Conservation (phyloP, 2,329 filamentous ascomycete species). For the Cadophora sp. region DNA sequence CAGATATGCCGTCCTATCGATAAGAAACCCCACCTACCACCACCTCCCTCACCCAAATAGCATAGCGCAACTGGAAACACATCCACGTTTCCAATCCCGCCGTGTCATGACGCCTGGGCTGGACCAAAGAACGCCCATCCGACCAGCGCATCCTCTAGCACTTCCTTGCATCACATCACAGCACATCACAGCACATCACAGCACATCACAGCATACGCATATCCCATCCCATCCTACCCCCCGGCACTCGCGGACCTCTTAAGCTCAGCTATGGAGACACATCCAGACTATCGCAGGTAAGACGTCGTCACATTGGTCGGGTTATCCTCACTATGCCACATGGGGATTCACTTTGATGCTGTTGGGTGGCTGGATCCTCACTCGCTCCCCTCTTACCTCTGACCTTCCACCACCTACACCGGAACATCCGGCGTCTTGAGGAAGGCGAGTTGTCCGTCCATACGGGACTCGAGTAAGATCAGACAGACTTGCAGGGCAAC, state of each 20-base stretch:
- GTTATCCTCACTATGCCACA: neutral
- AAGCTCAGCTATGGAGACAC: neutral
- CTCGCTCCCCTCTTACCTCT: no score
- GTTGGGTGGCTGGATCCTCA: no score
- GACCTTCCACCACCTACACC: neutral
- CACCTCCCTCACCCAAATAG: no score
- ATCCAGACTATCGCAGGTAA: neutral
- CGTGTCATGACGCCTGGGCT: slow-evolving; percentile 3
- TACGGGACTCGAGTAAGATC: neutral
- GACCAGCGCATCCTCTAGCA: slow-evolving; percentile 9
- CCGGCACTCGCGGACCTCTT: slow-evolving; percentile 14
- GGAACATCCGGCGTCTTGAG: slow-evolving; percentile 18
- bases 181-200: neutral
- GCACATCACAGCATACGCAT: no score
- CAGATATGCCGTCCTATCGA: neutral
- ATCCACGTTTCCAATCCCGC: slow-evolving; percentile 19
- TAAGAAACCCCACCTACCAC: neutral
- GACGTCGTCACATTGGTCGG: neutral
- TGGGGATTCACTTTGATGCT: neutral
- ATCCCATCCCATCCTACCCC: neutral
- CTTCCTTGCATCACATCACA: no score
- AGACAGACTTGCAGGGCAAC: no score
- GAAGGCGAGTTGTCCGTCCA: neutral
- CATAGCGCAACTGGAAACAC: slow-evolving; percentile 15
- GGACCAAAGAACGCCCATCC: neutral